Percentiles rank a stretch among this genome's conserved stretches.
Evolutionary conservation across 2,329 filamentous ascomycete genomes (phyloP).

Genomic region (Bipolaris oryzae): DNA sequence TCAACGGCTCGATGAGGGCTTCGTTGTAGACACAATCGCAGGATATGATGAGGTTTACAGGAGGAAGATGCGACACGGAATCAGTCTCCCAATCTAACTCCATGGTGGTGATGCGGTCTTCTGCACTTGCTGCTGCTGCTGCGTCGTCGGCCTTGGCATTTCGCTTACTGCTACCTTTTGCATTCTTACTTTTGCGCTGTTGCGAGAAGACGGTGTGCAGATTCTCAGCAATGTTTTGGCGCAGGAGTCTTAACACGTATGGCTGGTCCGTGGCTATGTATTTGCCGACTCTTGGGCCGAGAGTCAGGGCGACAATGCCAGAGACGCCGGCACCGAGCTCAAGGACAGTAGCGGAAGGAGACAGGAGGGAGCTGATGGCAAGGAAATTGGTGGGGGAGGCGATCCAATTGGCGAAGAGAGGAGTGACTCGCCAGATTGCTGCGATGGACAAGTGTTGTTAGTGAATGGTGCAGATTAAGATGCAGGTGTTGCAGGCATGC

Average conservation of each 20-base stretch:
- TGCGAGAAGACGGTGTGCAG: constrained; percentile 16
- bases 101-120: constrained; percentile 16
- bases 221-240: constrained; percentile 75
- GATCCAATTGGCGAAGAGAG: constrained; percentile 82
- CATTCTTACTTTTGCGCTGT: constrained; percentile 4
- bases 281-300: constrained; percentile 64
- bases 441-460: constrained; percentile 6
- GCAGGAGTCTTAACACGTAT: constrained; percentile 80
- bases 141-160: constrained; percentile 27
- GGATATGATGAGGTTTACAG: constrained; percentile 76
- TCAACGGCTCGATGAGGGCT: constrained; percentile 77
- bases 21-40: constrained; percentile 98
- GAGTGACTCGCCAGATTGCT: constrained; percentile 93
- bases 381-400: constrained; percentile 67
- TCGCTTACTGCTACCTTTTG: neutral
- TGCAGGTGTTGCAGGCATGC: neutral
- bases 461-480: neutral
- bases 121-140: neutral
- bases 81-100: constrained; percentile 81
- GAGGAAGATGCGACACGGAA: constrained; percentile 53
- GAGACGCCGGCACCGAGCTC: constrained; percentile 92
- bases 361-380: constrained; percentile 61
- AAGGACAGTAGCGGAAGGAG: constrained; percentile 64
- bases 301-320: constrained; percentile 73
- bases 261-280: constrained; percentile 88